Conservation (phyloP, 2,329 filamentous ascomycete species). For the Cercospora beticola region DNA sequence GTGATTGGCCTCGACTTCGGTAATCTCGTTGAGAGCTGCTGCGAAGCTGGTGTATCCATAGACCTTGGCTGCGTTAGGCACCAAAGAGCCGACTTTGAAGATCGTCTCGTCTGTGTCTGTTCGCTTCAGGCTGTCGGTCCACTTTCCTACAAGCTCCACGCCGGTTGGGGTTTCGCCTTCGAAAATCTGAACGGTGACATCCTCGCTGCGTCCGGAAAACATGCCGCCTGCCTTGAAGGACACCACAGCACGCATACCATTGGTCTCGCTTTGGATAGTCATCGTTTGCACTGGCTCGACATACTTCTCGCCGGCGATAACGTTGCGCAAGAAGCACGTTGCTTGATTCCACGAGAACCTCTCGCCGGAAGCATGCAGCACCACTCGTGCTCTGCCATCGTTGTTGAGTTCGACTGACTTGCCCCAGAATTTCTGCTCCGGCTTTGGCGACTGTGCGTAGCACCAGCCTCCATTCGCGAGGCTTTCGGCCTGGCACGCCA, state of each 20-base stretch:
- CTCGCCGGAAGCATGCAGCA: conserved; percentile 68
- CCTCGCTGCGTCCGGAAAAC: conserved; percentile 92
- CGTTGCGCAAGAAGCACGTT: conserved; percentile 88
- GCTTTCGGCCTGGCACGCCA: conserved; percentile 86
- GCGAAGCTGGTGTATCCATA: conserved; percentile 91
- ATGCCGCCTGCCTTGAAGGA: conserved; percentile 95
- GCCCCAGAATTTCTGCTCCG: conserved; percentile 97
- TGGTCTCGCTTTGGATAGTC: conserved; percentile 79
- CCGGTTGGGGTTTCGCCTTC: conserved; percentile 65
- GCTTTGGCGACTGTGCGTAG: conserved; percentile 80
- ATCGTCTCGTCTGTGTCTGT: conserved; percentile 65
- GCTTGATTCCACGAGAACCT: conserved; percentile 85
- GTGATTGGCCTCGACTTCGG: conserved; percentile 69
- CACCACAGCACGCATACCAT: conserved; percentile 76
- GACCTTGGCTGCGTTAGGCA: conserved; percentile 73
- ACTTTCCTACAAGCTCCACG: conserved; percentile 73
- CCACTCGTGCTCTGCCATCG: conserved; percentile 79
- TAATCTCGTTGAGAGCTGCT: conserved; percentile 83
- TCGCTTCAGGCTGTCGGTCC: conserved; percentile 72
- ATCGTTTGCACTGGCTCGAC: conserved; percentile 91
- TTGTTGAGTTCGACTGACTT: conserved; percentile 94
- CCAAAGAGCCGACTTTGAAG: conserved; percentile 76
- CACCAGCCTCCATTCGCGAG: conserved; percentile 68
- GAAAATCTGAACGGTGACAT: conserved; percentile 75
- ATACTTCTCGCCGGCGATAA: conserved; percentile 98